phyloP scores from a whole-genome alignment of 805 yeast species.

The Wickerhamomyces chaumierensis region DNA sequence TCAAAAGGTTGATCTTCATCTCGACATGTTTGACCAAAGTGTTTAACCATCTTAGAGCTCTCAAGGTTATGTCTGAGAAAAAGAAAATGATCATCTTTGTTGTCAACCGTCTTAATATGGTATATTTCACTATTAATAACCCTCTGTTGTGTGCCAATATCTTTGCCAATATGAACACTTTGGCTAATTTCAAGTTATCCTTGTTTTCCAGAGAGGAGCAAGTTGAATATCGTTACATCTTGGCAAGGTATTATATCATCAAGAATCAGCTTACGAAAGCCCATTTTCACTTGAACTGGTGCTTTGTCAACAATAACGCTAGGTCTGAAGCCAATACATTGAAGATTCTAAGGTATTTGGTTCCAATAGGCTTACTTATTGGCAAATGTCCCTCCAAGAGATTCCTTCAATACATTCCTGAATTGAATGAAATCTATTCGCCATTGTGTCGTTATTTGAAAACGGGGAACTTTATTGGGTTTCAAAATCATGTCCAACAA shows the following conservation, averaged over 20 bases:
- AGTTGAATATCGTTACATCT: slow-evolving; percentile 39
- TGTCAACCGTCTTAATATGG: slow-evolving; percentile 36
- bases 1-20: slow-evolving; percentile 20
- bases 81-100: slow-evolving; percentile 36
- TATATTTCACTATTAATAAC: slow-evolving; percentile 40
- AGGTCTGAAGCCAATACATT: slow-evolving; percentile 10
- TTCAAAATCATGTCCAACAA: slow-evolving; percentile 22
- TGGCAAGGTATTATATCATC: slow-evolving; percentile 41
- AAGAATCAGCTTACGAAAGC: slow-evolving; percentile 39
- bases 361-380: slow-evolving; percentile 41
- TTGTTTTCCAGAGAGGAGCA: slow-evolving; percentile 33
- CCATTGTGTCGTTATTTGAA: slow-evolving; percentile 25
- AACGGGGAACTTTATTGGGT: slow-evolving; percentile 30
- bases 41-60: slow-evolving; percentile 18
- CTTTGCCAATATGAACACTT: slow-evolving; percentile 45
- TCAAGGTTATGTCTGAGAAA: slow-evolving; percentile 25
- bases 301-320: slow-evolving; percentile 15
- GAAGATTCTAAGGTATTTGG: slow-evolving; percentile 30
- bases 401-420: slow-evolving; percentile 14
- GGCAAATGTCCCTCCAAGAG: slow-evolving; percentile 36
- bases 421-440: slow-evolving; percentile 24
- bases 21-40: slow-evolving; percentile 17
- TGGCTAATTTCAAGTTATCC: slow-evolving; percentile 30
- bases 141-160: slow-evolving; percentile 52
- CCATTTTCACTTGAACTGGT: slow-evolving; percentile 36